phyloP scores from a whole-genome alignment of 345 rosid genomes.

The Psidium guajava region DNA sequence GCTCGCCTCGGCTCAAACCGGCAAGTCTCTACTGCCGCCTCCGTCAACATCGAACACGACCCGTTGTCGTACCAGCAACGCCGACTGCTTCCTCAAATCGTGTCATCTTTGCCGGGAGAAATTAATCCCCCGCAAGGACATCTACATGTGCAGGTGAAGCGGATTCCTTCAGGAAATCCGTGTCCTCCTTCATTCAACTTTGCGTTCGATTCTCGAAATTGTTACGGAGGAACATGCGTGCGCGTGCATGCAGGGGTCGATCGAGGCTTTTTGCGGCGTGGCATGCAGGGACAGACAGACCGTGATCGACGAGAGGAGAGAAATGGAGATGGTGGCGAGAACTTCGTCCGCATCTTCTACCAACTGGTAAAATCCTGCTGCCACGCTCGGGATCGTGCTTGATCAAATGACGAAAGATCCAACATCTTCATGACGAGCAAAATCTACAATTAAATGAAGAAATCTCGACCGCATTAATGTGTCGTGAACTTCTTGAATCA shows the following conservation, averaged over 20 bases:
- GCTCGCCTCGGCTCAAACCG: neutral
- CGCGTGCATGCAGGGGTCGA: conserved; percentile 45
- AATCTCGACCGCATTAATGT: neutral
- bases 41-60: neutral
- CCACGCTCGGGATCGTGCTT: neutral
- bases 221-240: neutral
- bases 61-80: neutral
- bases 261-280: conserved; percentile 66
- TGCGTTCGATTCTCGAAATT: neutral
- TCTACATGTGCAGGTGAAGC: conserved; percentile 75
- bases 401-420: neutral
- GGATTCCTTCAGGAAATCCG: neutral
- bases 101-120: conserved; percentile 52
- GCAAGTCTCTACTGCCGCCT: neutral
- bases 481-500: neutral
- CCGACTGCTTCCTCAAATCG: conserved; percentile 35
- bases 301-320: conserved; percentile 41
- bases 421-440: neutral
- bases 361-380: conserved; percentile 5
- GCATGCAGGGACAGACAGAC: conserved; percentile 72
- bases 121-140: conserved; percentile 42
- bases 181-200: neutral
- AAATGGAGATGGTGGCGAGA: conserved; percentile 35
- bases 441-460: neutral
- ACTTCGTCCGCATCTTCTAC: conserved; percentile 23